phyloP scores from a whole-genome alignment of 1,284 basidiomycete genomes.

The Melampsora americana region DNA sequence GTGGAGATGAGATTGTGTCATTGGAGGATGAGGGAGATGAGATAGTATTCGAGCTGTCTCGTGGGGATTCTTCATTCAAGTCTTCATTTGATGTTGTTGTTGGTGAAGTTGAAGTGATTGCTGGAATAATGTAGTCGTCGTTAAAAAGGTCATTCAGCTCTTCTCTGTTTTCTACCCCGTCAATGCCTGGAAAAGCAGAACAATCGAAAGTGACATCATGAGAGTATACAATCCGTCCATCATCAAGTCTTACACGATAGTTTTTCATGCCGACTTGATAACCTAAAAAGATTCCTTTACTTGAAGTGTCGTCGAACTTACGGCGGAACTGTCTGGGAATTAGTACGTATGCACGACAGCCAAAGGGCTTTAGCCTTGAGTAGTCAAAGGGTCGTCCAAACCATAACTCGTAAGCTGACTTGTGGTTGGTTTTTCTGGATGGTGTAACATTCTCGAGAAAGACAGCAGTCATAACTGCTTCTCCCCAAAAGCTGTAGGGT shows the following conservation, averaged over 20 bases:
- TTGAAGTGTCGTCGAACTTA: slow-evolving; percentile 10
- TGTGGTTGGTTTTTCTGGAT: too few species aligned
- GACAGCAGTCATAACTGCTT: background rate
- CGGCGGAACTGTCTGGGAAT: background rate
- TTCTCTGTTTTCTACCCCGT: too few species aligned
- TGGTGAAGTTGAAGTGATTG: too few species aligned
- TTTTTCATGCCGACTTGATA: slow-evolving; percentile 13
- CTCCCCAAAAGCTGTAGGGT: background rate
- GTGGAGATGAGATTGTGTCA: too few species aligned
- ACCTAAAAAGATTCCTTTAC: slow-evolving; percentile 12
- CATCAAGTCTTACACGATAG: background rate
- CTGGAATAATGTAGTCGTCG: too few species aligned
- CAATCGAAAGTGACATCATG: background rate
- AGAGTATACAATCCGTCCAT: background rate
- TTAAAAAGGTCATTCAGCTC: too few species aligned
- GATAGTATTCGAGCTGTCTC: too few species aligned
- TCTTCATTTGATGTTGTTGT: too few species aligned
- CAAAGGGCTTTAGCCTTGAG: slow-evolving; percentile 11
- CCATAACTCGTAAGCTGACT: background rate
- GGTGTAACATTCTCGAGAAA: slow-evolving; percentile 22
- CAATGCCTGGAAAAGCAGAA: too few species aligned
- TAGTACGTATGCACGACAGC: background rate
- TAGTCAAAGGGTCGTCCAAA: background rate
- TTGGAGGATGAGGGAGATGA: too few species aligned
- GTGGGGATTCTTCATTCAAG: too few species aligned